These are phyloP conservation scores for Vitis labrusca DNA, from an alignment of 164 flowering plant genomes.

Conservation along the genomic window DNA sequence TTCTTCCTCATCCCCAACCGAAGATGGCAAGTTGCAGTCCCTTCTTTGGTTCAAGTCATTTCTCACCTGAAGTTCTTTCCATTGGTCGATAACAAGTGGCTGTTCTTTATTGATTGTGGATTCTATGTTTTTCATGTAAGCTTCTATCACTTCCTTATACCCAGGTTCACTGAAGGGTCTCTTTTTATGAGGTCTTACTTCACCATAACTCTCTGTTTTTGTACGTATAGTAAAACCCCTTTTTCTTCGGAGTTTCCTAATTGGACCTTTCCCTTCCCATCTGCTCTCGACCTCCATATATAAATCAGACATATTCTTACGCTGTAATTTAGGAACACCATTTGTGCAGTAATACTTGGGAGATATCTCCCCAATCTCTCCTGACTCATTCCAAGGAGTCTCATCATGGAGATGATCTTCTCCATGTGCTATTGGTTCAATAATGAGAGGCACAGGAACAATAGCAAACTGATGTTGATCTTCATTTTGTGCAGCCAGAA, in stretches of 20 bases:
- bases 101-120: slow-evolving; percentile 41
- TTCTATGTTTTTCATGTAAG: slow-evolving; percentile 71
- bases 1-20: slow-evolving; percentile 38
- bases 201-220: slow-evolving; percentile 21
- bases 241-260: slow-evolving; percentile 11
- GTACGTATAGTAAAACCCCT: slow-evolving; percentile 4
- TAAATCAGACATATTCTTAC: slow-evolving; percentile 17
- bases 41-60: slow-evolving; percentile 16
- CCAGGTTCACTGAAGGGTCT: slow-evolving; percentile 34
- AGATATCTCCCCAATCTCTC: slow-evolving; percentile 19
- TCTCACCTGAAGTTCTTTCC: slow-evolving; percentile 44
- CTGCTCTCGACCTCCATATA: slow-evolving; percentile 17
- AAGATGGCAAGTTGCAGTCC: slow-evolving; percentile 4
- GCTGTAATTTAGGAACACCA: slow-evolving; percentile 4
- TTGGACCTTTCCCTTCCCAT: slow-evolving; percentile 17
- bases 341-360: slow-evolving; percentile 16
- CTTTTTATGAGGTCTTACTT: slow-evolving; percentile 17
- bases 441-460: slow-evolving; percentile 29
- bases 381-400: slow-evolving; percentile 13
- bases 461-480: slow-evolving; percentile 30
- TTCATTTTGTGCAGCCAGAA: not conserved
- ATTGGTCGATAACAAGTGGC: slow-evolving; percentile 47
- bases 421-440: slow-evolving; percentile 10
- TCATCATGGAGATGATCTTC: slow-evolving; percentile 11
- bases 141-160: slow-evolving; percentile 54